These are phyloP conservation scores for Pulveroboletus sp. DNA, from an alignment of 768 basidiomycete species.

Conservation along the genomic window DNA sequence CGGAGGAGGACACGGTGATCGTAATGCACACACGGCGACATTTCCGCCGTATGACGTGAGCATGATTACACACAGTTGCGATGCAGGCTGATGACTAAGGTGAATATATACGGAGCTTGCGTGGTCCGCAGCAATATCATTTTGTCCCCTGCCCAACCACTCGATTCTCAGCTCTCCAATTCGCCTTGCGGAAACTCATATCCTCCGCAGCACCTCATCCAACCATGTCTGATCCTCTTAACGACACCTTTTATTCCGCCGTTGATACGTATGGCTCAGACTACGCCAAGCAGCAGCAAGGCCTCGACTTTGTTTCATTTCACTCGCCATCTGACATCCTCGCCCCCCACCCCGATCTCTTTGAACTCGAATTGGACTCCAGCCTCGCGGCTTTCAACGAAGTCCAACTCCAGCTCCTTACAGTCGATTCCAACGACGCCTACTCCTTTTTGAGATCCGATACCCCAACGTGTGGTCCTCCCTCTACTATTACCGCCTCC, in stretches of 20 bases:
- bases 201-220: conserved; percentile 25
- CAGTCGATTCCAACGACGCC: conserved; percentile 62
- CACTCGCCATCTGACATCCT: conserved; percentile 66
- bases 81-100: conserved; percentile 29
- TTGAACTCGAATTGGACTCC: conserved; percentile 79
- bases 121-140: conserved; percentile 33
- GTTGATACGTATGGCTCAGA: conserved; percentile 36
- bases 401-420: conserved; percentile 57
- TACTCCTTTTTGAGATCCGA: conserved; percentile 64
- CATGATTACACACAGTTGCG: conserved; percentile 3
- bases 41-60: conserved; percentile 25
- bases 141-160: conserved; percentile 6
- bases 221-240: conserved; percentile 31
- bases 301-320: conserved; percentile 68
- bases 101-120: conserved; percentile 34
- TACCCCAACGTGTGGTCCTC: conserved; percentile 65
- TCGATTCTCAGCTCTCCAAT: neutral
- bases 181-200: conserved; percentile 10
- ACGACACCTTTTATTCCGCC: conserved; percentile 32
- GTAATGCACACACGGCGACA: conserved; percentile 6
- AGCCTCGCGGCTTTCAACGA: conserved; percentile 67
- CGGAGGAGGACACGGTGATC: neutral
- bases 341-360: conserved; percentile 77
- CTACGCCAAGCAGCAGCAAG: conserved; percentile 40
- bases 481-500: conserved; percentile 75